Evolutionary conservation across 352 stramenopile species (phyloP), one percentile per base, ranked within the genome.

Genomic region (Phytophthora podocarpi): DNA sequence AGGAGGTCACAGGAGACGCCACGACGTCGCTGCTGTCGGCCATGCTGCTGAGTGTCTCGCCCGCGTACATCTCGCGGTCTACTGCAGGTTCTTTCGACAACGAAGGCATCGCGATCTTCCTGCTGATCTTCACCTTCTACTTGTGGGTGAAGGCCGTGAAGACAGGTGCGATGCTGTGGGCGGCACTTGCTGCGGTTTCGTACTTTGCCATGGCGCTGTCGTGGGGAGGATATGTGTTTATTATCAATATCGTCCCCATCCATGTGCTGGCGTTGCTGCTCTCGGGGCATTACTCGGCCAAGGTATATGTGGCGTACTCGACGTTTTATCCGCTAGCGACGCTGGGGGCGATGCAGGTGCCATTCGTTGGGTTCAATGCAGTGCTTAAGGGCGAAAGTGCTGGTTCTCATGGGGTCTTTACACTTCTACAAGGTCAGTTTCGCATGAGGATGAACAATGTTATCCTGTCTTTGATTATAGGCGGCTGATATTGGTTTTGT

Each of bases 221-320:
- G 1, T 99, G 97, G 97, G 97, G 97, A 64, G 97, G 97, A 47
- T 99, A 99, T 73, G 95, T 99, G 26, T 99, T 99, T 78, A 98
- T 99, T 40, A 91, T 99, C 72, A 99, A 99, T 76, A 83, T 99
- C 35, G 88, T 99, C 32, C 97, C 96, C 26, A 90, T 98, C 21
- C 96, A 99, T 72, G 91, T 97, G 13, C 73, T 98, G 7, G 67
- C 79, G 32, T 68, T 99, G 21, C 74, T 99, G 11, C 49, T 98
- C 3, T 77, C 89, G 11, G 95, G 95, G 7, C 79, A 88, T 21
- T 97, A 96, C 69, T 98, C 93, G 5, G 72, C 85, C n/a, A 88
- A 92, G 15, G 42, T 99, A 0, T 98, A 99, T 79, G 79, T 95
- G 18, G 93, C 97, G 3, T 99, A 99, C 77, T 97, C 85, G n/a